Percentiles rank a stretch among this genome's conserved stretches.
Evolutionary conservation across 2,329 filamentous ascomycete species (phyloP).

Genomic region (Byssothecium circinans): DNA sequence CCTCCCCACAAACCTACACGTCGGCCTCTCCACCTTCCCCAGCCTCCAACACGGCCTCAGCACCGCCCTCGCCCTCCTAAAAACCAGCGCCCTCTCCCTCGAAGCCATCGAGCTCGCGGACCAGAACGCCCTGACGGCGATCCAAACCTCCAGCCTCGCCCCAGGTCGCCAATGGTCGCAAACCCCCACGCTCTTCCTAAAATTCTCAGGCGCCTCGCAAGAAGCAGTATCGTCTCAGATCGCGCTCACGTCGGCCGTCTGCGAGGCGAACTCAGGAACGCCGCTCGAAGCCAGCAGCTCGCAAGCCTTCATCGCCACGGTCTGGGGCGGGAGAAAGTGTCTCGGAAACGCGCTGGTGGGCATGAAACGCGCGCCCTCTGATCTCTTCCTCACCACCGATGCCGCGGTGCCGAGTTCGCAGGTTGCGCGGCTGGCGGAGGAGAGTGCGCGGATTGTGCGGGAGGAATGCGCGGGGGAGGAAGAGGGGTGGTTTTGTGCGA

Average conservation of each 20-base stretch:
- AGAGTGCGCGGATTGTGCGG: slow-evolving; percentile 67
- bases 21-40: slow-evolving; percentile 69
- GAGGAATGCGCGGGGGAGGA: slow-evolving; percentile 21
- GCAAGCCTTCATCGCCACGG: slow-evolving; percentile 61
- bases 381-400: slow-evolving; percentile 72
- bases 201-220: slow-evolving; percentile 68
- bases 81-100: slow-evolving; percentile 75
- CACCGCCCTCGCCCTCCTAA: slow-evolving; percentile 76
- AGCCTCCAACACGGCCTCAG: slow-evolving; percentile 70
- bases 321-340: slow-evolving; percentile 75
- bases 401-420: slow-evolving; percentile 75
- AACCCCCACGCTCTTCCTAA: slow-evolving; percentile 71
- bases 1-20: slow-evolving; percentile 73
- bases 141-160: slow-evolving; percentile 62
- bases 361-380: slow-evolving; percentile 59
- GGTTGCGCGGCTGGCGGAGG: slow-evolving; percentile 71
- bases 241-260: slow-evolving; percentile 59
- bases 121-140: slow-evolving; percentile 76
- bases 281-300: slow-evolving; percentile 60
- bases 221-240: slow-evolving; percentile 74
- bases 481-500: slow-evolving; percentile 47
- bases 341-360: slow-evolving; percentile 71
- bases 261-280: slow-evolving; percentile 63
- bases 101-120: slow-evolving; percentile 88
- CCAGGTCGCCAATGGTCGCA: slow-evolving; percentile 63